phyloP scores from a whole-genome alignment of 352 stramenopile genomes.

The Thalassiosira hispida region DNA sequence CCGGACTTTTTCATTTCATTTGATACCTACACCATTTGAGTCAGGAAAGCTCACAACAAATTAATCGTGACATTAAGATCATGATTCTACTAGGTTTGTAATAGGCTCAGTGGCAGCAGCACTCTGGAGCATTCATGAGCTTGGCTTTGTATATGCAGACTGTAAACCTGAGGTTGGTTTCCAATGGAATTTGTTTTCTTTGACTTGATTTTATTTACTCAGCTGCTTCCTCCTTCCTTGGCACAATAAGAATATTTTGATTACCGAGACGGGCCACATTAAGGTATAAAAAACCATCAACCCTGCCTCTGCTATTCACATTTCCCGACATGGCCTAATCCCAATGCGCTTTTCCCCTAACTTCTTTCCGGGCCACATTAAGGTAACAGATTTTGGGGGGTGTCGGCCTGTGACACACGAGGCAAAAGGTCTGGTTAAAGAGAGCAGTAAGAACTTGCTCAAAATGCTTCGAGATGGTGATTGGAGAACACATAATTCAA shows the following conservation, averaged over 20 bases:
- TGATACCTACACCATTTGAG: too few relatives aligned
- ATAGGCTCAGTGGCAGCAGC: slow-evolving; percentile 86
- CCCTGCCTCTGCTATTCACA: too few relatives aligned
- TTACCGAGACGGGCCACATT: slow-evolving; percentile 87
- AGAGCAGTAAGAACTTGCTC: slow-evolving; percentile 62
- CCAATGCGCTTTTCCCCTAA: too few relatives aligned
- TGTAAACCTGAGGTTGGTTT: slow-evolving; percentile 82
- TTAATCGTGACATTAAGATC: too few relatives aligned
- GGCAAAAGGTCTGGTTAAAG: slow-evolving; percentile 61
- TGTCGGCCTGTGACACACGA: slow-evolving; percentile 79
- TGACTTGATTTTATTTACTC: background rate
- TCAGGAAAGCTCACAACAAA: too few relatives aligned
- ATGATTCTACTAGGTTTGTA: slow-evolving; percentile 85
- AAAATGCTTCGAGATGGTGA: slow-evolving; percentile 79
- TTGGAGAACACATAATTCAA: slow-evolving; percentile 58
- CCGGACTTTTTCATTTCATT: too few relatives aligned
- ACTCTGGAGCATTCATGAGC: slow-evolving; percentile 86
- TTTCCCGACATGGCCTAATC: too few relatives aligned
- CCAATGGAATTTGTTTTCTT: background rate
- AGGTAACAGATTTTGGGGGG: slow-evolving; percentile 89
- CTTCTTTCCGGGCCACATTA: slow-evolving; percentile 89
- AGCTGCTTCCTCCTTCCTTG: too few relatives aligned
- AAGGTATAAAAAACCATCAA: too few relatives aligned
- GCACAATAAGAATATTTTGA: slow-evolving; percentile 91
- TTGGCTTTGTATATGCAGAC: slow-evolving; percentile 87